Percentiles rank a stretch among this genome's conserved stretches.
These are phyloP conservation scores for Nitzschia putrida DNA, from an alignment of 108 stramenopile species.

Conservation along the genomic window DNA sequence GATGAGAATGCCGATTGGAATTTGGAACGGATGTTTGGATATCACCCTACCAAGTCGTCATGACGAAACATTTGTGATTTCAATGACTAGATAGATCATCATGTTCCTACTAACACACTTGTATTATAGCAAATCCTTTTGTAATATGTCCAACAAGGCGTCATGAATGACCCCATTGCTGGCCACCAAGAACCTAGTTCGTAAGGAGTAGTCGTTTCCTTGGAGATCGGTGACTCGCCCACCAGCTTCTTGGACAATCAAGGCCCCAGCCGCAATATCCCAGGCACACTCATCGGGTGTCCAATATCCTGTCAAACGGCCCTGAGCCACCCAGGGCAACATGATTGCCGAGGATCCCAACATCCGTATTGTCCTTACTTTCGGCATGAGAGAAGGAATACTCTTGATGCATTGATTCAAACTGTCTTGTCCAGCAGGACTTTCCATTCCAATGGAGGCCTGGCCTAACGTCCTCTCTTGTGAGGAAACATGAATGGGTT, in stretches of 20 bases:
- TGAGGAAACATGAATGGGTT: conserved; percentile 24
- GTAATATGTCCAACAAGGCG: conserved; percentile 41
- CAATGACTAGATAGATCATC: no score
- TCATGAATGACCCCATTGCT: conserved; percentile 65
- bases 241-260: conserved; percentile 88
- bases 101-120: no score
- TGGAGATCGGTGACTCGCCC: conserved; percentile 73
- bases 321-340: conserved; percentile 88
- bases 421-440: conserved; percentile 66
- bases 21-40: conserved; percentile 25
- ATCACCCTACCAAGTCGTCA: no score
- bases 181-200: conserved; percentile 60
- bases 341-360: conserved; percentile 83
- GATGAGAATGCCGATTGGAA: conserved; percentile 21
- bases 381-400: conserved; percentile 65
- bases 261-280: conserved; percentile 86
- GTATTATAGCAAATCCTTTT: conserved; percentile 3
- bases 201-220: conserved; percentile 48
- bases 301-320: conserved; percentile 77
- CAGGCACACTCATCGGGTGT: conserved; percentile 84
- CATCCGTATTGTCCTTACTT: conserved; percentile 77
- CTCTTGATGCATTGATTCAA: conserved; percentile 64
- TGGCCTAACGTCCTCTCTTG: conserved; percentile 37
- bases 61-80: no score
- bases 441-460: conserved; percentile 75